Percentiles rank a stretch among this genome's conserved stretches.
phyloP scores from a whole-genome alignment of 1,139 yeast species.

The Torulaspora globosa region DNA sequence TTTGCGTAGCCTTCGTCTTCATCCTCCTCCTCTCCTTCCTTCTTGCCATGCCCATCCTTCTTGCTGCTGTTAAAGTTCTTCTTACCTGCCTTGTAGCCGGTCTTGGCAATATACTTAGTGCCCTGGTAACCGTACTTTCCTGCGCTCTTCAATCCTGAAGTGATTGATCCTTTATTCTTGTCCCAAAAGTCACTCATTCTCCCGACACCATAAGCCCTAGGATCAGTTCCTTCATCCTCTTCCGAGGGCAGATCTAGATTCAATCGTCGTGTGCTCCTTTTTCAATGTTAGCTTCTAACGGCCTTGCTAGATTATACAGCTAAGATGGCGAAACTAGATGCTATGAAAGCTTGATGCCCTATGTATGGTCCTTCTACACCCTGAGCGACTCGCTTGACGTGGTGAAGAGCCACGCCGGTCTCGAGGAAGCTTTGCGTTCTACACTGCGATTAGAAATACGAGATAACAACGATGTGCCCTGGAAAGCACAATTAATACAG shows the following conservation, averaged over 20 bases:
- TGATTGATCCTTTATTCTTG: conserved; percentile 45
- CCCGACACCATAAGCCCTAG: background rate
- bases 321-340: background rate
- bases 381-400: conserved; percentile 14
- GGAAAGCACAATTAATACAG: conserved; percentile 4
- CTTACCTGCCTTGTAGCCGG: conserved; percentile 45
- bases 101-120: conserved; percentile 45
- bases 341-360: conserved; percentile 15
- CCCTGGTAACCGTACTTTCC: conserved; percentile 40
- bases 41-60: conserved; percentile 19
- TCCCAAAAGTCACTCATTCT: conserved; percentile 46
- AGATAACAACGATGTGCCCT: background rate
- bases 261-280: conserved; percentile 1
- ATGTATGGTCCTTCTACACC: conserved; percentile 22
- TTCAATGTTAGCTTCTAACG: background rate
- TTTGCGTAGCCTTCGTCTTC: conserved; percentile 17
- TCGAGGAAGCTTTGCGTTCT: conserved; percentile 15
- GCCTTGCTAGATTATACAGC: background rate
- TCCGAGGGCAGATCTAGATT: conserved; percentile 3
- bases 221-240: background rate
- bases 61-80: conserved; percentile 32
- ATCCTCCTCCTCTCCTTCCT: conserved; percentile 20
- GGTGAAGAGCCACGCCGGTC: conserved; percentile 2
- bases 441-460: conserved; percentile 9
- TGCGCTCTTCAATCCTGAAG: conserved; percentile 41